phyloP scores from a whole-genome alignment of 1,284 basidiomycete species.

The Ceratobasidium papillatum region DNA sequence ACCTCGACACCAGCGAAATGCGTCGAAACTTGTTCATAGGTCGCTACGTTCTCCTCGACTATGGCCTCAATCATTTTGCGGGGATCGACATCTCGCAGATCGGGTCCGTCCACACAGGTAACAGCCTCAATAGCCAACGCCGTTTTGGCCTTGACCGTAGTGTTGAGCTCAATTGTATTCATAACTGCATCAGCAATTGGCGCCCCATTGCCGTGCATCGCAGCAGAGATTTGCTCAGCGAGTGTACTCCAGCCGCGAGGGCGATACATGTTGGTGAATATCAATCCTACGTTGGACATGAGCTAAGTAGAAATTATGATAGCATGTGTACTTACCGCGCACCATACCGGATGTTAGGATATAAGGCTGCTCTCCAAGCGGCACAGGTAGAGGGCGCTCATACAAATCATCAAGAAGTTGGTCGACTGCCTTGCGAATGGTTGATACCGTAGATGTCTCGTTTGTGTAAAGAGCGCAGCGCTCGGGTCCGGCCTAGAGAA shows the following conservation, averaged over 20 bases:
- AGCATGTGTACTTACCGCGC: slow-evolving; percentile 43
- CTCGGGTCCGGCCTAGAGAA: slow-evolving; percentile 46
- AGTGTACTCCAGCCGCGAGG: slow-evolving; percentile 46
- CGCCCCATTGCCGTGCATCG: slow-evolving; percentile 46
- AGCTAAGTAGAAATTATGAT: no score
- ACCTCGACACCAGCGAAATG: slow-evolving; percentile 45
- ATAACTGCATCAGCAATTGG: slow-evolving; percentile 42
- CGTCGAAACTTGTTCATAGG: slow-evolving; percentile 41
- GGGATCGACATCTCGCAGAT: slow-evolving; percentile 42
- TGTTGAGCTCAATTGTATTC: slow-evolving; percentile 45
- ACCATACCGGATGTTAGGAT: slow-evolving; percentile 47
- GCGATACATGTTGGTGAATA: slow-evolving; percentile 46
- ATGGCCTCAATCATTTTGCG: slow-evolving; percentile 44
- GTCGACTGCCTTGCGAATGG: slow-evolving; percentile 45
- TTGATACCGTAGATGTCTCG: slow-evolving; percentile 40
- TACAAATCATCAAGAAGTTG: slow-evolving; percentile 45
- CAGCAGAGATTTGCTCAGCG: slow-evolving; percentile 44
- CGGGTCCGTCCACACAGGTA: slow-evolving; percentile 45
- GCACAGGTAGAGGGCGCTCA: slow-evolving; percentile 46
- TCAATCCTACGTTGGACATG: slow-evolving; percentile 32
- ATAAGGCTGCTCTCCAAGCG: slow-evolving; percentile 46
- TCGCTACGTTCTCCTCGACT: slow-evolving; percentile 44
- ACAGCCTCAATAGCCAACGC: slow-evolving; percentile 44
- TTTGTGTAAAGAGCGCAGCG: slow-evolving; percentile 47
- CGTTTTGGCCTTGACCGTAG: slow-evolving; percentile 43